Conservation (phyloP, 2,329 filamentous ascomycete genomes). For the Lachnellula suecica region DNA sequence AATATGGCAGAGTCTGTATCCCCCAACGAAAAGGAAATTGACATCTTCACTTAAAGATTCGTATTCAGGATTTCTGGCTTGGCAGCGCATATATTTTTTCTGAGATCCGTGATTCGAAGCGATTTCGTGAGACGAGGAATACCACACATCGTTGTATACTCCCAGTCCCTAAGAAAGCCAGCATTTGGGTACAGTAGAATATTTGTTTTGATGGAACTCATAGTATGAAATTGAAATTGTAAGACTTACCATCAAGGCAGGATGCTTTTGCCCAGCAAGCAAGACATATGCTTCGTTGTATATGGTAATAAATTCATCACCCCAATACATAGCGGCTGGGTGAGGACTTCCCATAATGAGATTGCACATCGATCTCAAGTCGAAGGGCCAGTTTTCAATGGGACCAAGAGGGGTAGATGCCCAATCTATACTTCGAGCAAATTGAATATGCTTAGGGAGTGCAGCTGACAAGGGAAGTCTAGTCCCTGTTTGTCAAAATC, state of each 20-base stretch:
- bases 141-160: too few species aligned
- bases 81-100: too few species aligned
- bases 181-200: too few species aligned
- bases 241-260: slow-evolving; percentile 57
- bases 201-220: too few species aligned
- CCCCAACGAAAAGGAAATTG: too few species aligned
- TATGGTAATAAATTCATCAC: slow-evolving; percentile 64
- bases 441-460: slow-evolving; percentile 69
- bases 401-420: slow-evolving; percentile 70
- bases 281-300: slow-evolving; percentile 73
- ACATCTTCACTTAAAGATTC: too few species aligned
- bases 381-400: slow-evolving; percentile 70
- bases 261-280: slow-evolving; percentile 76
- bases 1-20: too few species aligned
- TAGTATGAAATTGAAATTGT: neutral
- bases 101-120: too few species aligned
- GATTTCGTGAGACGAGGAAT: too few species aligned
- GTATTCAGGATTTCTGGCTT: neutral
- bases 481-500: slow-evolving; percentile 60
- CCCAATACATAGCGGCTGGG: slow-evolving; percentile 79
- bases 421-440: slow-evolving; percentile 74
- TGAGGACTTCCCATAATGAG: slow-evolving; percentile 78
- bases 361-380: slow-evolving; percentile 77
- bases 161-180: too few species aligned
- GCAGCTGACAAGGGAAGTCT: slow-evolving; percentile 61